phyloP scores from a whole-genome alignment of 1,284 basidiomycete species.

The Vanrija pseudolonga region DNA sequence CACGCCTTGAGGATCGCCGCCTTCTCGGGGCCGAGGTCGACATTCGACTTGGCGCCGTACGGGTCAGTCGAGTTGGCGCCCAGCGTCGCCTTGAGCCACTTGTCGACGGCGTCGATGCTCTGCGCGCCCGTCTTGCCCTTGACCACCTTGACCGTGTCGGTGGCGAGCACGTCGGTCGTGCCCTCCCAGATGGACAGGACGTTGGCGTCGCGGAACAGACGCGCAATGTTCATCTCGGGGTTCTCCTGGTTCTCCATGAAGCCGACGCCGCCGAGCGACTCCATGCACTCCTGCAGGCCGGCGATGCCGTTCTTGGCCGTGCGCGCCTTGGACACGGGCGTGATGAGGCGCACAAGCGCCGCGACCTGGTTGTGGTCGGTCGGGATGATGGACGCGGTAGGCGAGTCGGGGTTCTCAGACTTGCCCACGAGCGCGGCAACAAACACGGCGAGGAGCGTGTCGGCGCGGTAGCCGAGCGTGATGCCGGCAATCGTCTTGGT shows the following conservation, averaged over 20 bases:
- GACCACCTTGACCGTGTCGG: constrained; percentile 19
- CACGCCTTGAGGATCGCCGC: neutral
- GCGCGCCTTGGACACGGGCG: constrained; percentile 68
- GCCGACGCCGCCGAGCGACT: constrained; percentile 68
- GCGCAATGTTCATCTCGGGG: constrained; percentile 37
- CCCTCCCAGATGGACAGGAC: constrained; percentile 84
- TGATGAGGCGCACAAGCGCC: constrained; percentile 61
- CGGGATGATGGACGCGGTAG: constrained; percentile 1
- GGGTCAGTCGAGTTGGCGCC: no score
- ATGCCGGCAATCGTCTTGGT: constrained; percentile 57
- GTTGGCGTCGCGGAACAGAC: constrained; percentile 59
- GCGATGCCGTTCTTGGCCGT: constrained; percentile 61
- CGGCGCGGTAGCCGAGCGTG: constrained; percentile 61
- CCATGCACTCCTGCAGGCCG: constrained; percentile 71
- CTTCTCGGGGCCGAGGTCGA: constrained; percentile 1
- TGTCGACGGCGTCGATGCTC: neutral
- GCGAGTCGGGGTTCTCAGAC: constrained; percentile 55
- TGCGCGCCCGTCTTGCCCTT: neutral
- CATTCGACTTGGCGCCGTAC: no score
- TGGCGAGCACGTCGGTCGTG: constrained; percentile 46
- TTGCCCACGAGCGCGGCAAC: constrained; percentile 61
- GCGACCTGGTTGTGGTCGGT: constrained; percentile 50
- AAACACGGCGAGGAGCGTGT: constrained; percentile 63
- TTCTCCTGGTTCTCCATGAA: constrained; percentile 77
- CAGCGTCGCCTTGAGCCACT: constrained; percentile 4